phyloP scores from a whole-genome alignment of 768 basidiomycete genomes.

The Suillus luteus region DNA sequence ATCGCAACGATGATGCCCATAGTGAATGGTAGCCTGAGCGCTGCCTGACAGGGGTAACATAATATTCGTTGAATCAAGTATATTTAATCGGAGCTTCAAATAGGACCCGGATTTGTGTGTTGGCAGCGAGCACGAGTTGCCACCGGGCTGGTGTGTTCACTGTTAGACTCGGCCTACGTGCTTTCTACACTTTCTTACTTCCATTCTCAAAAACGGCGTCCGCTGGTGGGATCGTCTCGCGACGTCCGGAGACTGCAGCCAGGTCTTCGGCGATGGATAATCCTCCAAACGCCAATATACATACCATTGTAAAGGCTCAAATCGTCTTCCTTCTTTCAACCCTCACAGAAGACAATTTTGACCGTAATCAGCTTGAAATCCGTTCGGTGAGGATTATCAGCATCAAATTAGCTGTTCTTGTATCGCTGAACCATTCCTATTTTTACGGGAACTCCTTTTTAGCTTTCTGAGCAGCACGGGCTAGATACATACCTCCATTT shows the following conservation, averaged over 20 bases:
- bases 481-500: constrained; percentile 97
- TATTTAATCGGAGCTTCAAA: constrained; percentile 22
- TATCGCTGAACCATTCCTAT: constrained; percentile 16
- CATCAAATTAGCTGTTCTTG: constrained; percentile 14
- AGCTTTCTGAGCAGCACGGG: constrained; percentile 97
- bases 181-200: constrained; percentile 36
- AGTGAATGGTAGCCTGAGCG: no score
- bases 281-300: constrained; percentile 81
- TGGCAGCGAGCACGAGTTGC: constrained; percentile 18
- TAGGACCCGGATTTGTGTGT: constrained; percentile 17
- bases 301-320: constrained; percentile 94
- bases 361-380: constrained; percentile 91
- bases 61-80: not conserved
- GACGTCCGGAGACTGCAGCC: constrained; percentile 75
- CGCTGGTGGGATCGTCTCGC: constrained; percentile 63
- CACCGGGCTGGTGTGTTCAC: constrained; percentile 29
- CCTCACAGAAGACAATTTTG: constrained; percentile 95
- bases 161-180: constrained; percentile 32
- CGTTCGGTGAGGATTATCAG: constrained; percentile 70
- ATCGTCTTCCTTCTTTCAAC: constrained; percentile 97
- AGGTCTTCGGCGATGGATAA: constrained; percentile 86
- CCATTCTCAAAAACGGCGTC: constrained; percentile 62
- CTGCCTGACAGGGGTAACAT: not conserved
- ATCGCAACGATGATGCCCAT: not conserved
- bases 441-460: constrained; percentile 21